Base-by-base conservation (phyloP, 345 rosid genomes). In the Hibiscus mutabilis region DNA sequence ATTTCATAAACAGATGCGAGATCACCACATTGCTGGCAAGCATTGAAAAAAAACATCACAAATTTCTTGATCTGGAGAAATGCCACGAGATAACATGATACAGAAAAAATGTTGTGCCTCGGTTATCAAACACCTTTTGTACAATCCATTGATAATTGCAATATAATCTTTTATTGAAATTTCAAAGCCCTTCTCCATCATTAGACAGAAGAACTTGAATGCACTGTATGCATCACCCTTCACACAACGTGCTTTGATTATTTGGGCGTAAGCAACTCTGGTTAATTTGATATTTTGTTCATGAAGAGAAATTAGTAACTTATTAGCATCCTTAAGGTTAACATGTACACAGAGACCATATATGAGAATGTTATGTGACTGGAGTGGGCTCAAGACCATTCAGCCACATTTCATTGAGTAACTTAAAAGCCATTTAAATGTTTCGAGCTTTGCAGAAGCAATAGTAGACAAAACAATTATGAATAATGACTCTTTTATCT, bases 21-120 rank as follows among this genome's bases (percentile, higher is more conserved):
- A 68, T 86, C 77, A 44, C 83, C 80, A 57, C 51, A 61, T 44
- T 33, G 78, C 74, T 56, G 66, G 69, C 82, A 78, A 42, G 87
- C 79, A 74, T 73, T 75, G 46, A 86, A 78, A 83, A n/a, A 92
- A 77, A 71, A 74, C 74, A 72, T 79, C 77, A 75, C 87, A 90
- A 37, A 92, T 80, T 70, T 82, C 82, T 33, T 81, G 77, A 74
- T 90, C 94, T 18, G 96, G 94, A 55, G 71, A 78, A 78, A 85
- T 64, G 62, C 84, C 89, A 56, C 70, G 40, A 14, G 79, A 82
- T 73, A 92, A 75, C 96, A 92, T 90, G 75, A 80, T 73, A 58
- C 71, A 3, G n/a, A 86, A 82, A 79, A 87, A 84, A 64, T 51
- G 93, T 72, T n/a, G n/a, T n/a, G n/a, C n/a, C n/a, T n/a, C n/a